Base-by-base conservation (phyloP, 2,329 filamentous ascomycete species). In the Cytospora piceae region DNA sequence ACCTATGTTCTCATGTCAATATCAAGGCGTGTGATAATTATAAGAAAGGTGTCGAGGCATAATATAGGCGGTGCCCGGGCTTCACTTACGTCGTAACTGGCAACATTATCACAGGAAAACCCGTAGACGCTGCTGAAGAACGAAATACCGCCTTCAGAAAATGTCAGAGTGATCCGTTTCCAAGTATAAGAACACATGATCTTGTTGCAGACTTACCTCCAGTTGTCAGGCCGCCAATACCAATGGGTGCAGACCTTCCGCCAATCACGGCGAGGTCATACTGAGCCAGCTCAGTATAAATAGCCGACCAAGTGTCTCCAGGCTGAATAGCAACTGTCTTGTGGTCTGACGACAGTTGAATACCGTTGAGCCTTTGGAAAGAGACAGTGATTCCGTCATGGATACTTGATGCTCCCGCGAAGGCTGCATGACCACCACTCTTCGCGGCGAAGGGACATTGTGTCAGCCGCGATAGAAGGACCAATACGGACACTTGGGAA, bases 1-100 rank as follows among this genome's bases (percentile, higher is more conserved):
- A 83, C 8, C 42, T 46, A 46, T 12, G 22, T n/a, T 9, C 77
- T 67, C 4, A 8, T 58, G 55, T 58, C 31, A 58, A 15, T 17
- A 11, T 20, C 20, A 12, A 24, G 31, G 12, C 31, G 14, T n/a
- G 27, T 17, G 20, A 46, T 22, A 46, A 22, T 11, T n/a, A n/a
- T 8, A 17, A 7, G 39, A 46, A n/a, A 17, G 37, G 15, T 20
- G 17, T 42, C 39, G 39, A 42, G 8, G 39, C 39, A 42, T 15
- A 6, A 7, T 12, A 9, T 11, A n/a, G 32, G 24, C 12, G 6
- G 55, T n/a, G 9, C 22, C 31, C 27, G 31, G 17, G 17, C 22
- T 34, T 37, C 12, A 17, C 55, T 6, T 39, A 61, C 64, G 32
- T 58, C 22, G 37, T 58, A 66, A n/a, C 64, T 63, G 1, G 54